Conservation (phyloP, 2,329 filamentous ascomycete genomes). For the Colletotrichum tanaceti region DNA sequence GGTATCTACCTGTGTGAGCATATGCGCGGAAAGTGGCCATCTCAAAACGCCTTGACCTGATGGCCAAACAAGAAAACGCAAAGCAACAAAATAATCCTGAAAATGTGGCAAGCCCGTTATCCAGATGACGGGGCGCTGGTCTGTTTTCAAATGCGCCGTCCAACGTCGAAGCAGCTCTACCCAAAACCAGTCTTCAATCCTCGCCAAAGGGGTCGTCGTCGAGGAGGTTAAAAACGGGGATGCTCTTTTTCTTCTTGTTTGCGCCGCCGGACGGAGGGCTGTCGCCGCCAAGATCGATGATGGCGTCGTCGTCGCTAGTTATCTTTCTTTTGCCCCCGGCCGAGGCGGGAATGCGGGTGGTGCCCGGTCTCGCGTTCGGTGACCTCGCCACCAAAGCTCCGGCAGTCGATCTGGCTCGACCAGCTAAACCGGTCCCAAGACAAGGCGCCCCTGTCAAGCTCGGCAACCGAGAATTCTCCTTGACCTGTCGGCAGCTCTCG, state of each 20-base stretch:
- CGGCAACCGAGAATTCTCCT: conserved; percentile 11
- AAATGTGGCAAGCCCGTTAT: neutral
- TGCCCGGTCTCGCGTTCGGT: conserved; percentile 7
- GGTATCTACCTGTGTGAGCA: conserved; percentile 9
- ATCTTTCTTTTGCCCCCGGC: conserved; percentile 21
- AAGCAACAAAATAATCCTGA: too few relatives aligned
- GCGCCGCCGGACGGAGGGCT: neutral
- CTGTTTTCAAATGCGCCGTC: neutral
- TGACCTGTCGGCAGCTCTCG: conserved; percentile 7
- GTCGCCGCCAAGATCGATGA: conserved; percentile 35
- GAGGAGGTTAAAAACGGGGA: conserved; percentile 8
- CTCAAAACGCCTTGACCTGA: neutral
- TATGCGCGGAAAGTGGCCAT: neutral
- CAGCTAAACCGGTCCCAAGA: neutral
- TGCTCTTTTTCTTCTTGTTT: conserved; percentile 21
- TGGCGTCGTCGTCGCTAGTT: conserved; percentile 12
- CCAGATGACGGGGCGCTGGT: neutral
- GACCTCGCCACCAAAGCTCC: conserved; percentile 14
- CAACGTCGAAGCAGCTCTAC: neutral
- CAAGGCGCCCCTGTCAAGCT: neutral
- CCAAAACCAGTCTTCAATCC: conserved; percentile 4
- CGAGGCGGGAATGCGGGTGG: neutral
- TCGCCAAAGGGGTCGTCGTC: conserved; percentile 37
- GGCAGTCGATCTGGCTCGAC: neutral
- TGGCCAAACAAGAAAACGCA: neutral